Evolutionary conservation across 2,329 filamentous ascomycete species (phyloP), one percentile per base, ranked within the genome.

Genomic region (Calonectria hongkongensis): DNA sequence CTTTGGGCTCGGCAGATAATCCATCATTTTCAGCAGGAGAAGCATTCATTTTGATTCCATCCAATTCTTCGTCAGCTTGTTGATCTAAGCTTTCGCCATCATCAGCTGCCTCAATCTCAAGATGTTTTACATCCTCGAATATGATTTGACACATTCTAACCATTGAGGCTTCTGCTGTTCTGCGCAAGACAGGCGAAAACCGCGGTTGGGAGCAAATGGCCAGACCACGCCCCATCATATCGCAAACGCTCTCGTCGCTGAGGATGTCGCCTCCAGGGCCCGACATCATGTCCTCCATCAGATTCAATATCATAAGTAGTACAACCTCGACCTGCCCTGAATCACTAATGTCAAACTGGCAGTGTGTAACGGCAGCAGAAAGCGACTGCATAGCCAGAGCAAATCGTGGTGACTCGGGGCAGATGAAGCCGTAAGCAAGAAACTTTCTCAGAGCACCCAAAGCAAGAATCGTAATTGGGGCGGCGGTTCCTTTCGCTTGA

Each of bases 121-220:
- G 87, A 75, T 96, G 92, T 83, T 98, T 98, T 66, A 99, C 86
- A 73, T 97, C 93, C 83, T 96, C 94, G 82, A 99, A 99, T 79
- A 99, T 98, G 76, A 98, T 95, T 85, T 99, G 97, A 82, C 97
- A 98, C 97, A 99, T 99, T 77, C 95, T 95, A 56, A 98, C 95
- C 96, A 99, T 98, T 68, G 95, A 94, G 81, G 98, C 97, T 84
- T 99, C 97, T 2, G 97, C 97, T 25, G 96, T 98, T 75, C 96
- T 91, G 75, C 96, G 92, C 68, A 99, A 87, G 4, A 98, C 92
- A 79, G 98, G 96, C 12, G 96, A 98, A 73, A 98, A 92, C 68
- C 96, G 92, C 68, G 94, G 92, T 81, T 98, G 96, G 75, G 96
- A 99, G 87, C 97, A 99, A 88, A 99, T 98, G 81, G 95, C 98